A percentile compares a stretch with the other conserved stretches of the same genome.
These are phyloP conservation scores for Potentilla sterilis DNA, from an alignment of 306 rosid genomes.

Conservation along the genomic window DNA sequence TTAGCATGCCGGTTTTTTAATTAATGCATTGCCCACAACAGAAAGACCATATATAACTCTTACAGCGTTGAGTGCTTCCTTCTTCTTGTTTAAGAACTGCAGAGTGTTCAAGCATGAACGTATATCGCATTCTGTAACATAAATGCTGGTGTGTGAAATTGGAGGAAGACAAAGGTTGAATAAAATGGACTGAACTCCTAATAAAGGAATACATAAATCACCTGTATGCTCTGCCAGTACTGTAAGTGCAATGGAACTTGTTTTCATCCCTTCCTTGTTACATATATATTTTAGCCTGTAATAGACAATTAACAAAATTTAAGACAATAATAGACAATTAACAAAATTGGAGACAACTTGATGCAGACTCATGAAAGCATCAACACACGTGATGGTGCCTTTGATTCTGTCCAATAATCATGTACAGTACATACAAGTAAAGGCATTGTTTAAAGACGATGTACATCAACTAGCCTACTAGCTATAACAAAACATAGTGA, in stretches of 20 bases:
- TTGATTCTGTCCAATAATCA: not conserved
- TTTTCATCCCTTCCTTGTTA: conserved; percentile 85
- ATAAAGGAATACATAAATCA: conserved; percentile 27
- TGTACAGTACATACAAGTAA: not conserved
- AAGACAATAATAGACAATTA: too few species aligned
- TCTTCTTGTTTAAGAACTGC: conserved; percentile 86
- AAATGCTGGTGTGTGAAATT: conserved; percentile 20
- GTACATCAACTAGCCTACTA: not conserved
- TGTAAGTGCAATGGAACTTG: conserved; percentile 68
- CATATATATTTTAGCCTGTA: conserved; percentile 85
- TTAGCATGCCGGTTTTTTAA: too few species aligned
- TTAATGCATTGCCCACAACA: conserved; percentile 2
- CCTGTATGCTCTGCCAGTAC: conserved; percentile 88
- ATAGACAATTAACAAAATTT: conserved; percentile 7
- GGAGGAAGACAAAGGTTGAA: conserved; percentile 13
- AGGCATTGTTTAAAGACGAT: not conserved
- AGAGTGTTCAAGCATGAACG: conserved; percentile 97
- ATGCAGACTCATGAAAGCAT: not conserved
- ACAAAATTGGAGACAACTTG: too few species aligned
- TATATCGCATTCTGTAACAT: conserved; percentile 79
- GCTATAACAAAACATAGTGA: not conserved
- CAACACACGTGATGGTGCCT: not conserved
- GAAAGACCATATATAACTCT: conserved; percentile 27
- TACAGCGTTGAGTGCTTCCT: conserved; percentile 76
- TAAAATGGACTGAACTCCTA: not conserved